Evolutionary conservation across 345 rosid genomes (phyloP).

Genomic region (Lumnitzera littorea): DNA sequence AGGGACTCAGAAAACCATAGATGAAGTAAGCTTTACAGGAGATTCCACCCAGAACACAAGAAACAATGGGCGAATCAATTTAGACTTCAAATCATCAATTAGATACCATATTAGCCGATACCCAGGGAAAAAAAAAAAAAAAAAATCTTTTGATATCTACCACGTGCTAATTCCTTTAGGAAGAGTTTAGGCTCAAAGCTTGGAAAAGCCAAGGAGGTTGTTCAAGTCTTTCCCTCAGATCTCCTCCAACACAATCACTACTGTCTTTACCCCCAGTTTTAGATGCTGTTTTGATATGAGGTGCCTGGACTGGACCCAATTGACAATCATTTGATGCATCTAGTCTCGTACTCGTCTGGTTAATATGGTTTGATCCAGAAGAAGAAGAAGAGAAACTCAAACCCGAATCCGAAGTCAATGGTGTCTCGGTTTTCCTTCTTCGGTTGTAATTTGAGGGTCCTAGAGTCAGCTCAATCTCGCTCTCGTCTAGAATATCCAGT

Average conservation of each 20-base stretch:
- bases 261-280: slow-evolving; percentile 15
- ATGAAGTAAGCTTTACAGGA: slow-evolving; percentile 23
- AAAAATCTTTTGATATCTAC: slow-evolving; percentile 23
- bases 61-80: slow-evolving; percentile 12
- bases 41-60: slow-evolving; percentile 15
- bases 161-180: slow-evolving; percentile 20
- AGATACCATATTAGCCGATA: slow-evolving; percentile 23
- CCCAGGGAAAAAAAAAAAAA: slow-evolving; percentile 14
- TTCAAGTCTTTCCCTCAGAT: slow-evolving; percentile 35
- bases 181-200: slow-evolving; percentile 67
- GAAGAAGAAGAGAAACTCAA: slow-evolving; percentile 72
- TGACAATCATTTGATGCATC: slow-evolving; percentile 10
- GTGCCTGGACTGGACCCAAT: slow-evolving; percentile 19
- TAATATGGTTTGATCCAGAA: slow-evolving; percentile 54
- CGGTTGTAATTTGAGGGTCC: slow-evolving; percentile 49
- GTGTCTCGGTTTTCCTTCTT: slow-evolving; percentile 34
- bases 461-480: slow-evolving; percentile 82
- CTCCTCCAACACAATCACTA: slow-evolving; percentile 33
- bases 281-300: slow-evolving; percentile 11
- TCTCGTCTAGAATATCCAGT: slow-evolving; percentile 55
- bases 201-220: slow-evolving; percentile 83
- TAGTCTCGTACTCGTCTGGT: slow-evolving; percentile 18
- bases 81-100: slow-evolving; percentile 23
- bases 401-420: slow-evolving; percentile 42
- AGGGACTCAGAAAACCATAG: neutral